Evolutionary conservation across 768 basidiomycete genomes (phyloP).

Genomic region (Termitomyces sp.): DNA sequence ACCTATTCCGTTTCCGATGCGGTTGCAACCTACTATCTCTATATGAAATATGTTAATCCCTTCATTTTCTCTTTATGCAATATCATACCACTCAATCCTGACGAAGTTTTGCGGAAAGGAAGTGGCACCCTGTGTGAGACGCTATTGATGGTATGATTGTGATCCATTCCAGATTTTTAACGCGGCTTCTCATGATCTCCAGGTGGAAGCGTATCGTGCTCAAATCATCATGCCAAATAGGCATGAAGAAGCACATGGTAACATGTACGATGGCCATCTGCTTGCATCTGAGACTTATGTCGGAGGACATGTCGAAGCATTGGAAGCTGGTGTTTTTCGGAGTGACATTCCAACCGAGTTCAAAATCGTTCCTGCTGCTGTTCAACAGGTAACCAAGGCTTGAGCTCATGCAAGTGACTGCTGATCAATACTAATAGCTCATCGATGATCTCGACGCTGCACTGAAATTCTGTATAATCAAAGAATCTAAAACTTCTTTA

Average conservation of each 20-base stretch:
- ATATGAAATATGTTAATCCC: slow-evolving; percentile 99
- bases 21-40: slow-evolving; percentile 98
- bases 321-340: slow-evolving; percentile 97
- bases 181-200: slow-evolving; percentile 1
- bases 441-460: slow-evolving; percentile 94
- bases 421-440: slow-evolving; percentile 42
- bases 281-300: slow-evolving; percentile 97
- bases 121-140: slow-evolving; percentile 97
- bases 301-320: slow-evolving; percentile 96
- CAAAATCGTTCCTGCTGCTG: slow-evolving; percentile 85
- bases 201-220: slow-evolving; percentile 95
- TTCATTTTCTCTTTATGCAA: slow-evolving; percentile 99
- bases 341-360: slow-evolving; percentile 95
- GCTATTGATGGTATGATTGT: slow-evolving; percentile 83
- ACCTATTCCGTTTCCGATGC: slow-evolving; percentile 99
- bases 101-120: slow-evolving; percentile 94
- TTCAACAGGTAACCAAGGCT: slow-evolving; percentile 55
- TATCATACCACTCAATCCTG: slow-evolving; percentile 95
- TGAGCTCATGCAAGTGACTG: neutral
- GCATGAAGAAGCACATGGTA: slow-evolving; percentile 88
- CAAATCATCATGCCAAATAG: slow-evolving; percentile 97
- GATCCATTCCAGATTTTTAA: neutral
- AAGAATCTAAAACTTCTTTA: slow-evolving; percentile 75
- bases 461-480: slow-evolving; percentile 78
- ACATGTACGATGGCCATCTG: slow-evolving; percentile 95